Conservation (phyloP, 2,329 filamentous ascomycete species). For the Colletotrichum somersetense region DNA sequence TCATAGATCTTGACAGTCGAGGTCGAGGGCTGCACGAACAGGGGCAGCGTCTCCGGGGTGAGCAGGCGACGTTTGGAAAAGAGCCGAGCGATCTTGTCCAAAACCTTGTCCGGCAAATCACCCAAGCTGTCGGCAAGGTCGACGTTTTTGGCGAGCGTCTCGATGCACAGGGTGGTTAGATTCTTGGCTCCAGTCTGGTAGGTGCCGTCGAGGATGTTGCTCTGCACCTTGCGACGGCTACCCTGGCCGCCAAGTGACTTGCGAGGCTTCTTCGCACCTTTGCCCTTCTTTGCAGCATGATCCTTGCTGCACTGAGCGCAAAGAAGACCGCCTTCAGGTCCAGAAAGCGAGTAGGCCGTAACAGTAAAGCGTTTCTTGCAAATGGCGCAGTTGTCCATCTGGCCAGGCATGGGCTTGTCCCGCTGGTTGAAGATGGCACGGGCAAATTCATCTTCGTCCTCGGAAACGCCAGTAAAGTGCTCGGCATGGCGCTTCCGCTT, state of each 20-base stretch:
- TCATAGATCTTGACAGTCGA: conserved; percentile 70
- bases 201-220: conserved; percentile 84
- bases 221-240: conserved; percentile 82
- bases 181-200: conserved; percentile 75
- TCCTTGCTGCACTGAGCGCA: conserved; percentile 84
- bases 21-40: conserved; percentile 67
- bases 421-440: conserved; percentile 61
- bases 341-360: conserved; percentile 86
- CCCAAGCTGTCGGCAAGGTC: conserved; percentile 73
- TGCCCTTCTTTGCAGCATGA: conserved; percentile 61
- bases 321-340: conserved; percentile 86
- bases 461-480: conserved; percentile 46
- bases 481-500: conserved; percentile 59
- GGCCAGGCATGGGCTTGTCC: conserved; percentile 76
- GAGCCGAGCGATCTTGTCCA: conserved; percentile 71
- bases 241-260: conserved; percentile 60
- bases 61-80: conserved; percentile 72
- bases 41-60: conserved; percentile 64
- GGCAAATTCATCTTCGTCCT: conserved; percentile 65
- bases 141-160: conserved; percentile 73
- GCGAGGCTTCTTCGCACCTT: conserved; percentile 51
- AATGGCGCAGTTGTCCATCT: conserved; percentile 88
- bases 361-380: conserved; percentile 94
- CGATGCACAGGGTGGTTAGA: conserved; percentile 73
- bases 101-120: conserved; percentile 65